Conservation (phyloP, 208 protist genomes). For the Plasmodiophora brassicae region DNA sequence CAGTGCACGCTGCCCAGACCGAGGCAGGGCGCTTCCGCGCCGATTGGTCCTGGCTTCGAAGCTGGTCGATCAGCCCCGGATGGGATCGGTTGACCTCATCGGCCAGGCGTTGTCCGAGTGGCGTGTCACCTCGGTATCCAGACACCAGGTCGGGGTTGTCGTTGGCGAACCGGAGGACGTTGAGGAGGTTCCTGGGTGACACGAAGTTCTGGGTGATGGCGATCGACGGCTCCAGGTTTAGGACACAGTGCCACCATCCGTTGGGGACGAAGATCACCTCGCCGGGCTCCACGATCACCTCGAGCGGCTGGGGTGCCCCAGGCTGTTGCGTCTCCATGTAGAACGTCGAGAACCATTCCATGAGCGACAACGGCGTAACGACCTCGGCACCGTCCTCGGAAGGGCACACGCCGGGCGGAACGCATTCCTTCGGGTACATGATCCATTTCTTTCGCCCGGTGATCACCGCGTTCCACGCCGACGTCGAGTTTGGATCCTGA, state of each 20-base stretch:
- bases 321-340: neutral
- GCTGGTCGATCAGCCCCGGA: neutral
- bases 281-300: constrained; percentile 26
- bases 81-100: neutral
- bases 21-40: neutral
- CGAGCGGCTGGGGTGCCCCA: neutral
- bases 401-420: neutral
- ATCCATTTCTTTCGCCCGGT: constrained; percentile 39
- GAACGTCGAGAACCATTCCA: constrained; percentile 38
- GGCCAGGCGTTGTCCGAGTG: neutral
- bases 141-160: neutral
- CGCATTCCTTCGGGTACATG: neutral
- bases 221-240: constrained; percentile 40
- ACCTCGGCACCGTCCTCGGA: constrained; percentile 8
- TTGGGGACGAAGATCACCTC: constrained; percentile 45
- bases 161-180: neutral
- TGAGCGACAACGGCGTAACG: constrained; percentile 5
- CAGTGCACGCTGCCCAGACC: neutral
- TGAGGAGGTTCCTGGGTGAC: neutral
- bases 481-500: constrained; percentile 40
- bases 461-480: constrained; percentile 44
- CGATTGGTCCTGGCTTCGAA: neutral
- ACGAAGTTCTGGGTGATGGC: constrained; percentile 45
- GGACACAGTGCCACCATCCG: constrained; percentile 43
- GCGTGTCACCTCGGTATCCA: neutral